A percentile compares a stretch with the other conserved stretches of the same genome.
phyloP scores from a whole-genome alignment of 139 green algal genomes.

The Yamagishiella unicocca region DNA sequence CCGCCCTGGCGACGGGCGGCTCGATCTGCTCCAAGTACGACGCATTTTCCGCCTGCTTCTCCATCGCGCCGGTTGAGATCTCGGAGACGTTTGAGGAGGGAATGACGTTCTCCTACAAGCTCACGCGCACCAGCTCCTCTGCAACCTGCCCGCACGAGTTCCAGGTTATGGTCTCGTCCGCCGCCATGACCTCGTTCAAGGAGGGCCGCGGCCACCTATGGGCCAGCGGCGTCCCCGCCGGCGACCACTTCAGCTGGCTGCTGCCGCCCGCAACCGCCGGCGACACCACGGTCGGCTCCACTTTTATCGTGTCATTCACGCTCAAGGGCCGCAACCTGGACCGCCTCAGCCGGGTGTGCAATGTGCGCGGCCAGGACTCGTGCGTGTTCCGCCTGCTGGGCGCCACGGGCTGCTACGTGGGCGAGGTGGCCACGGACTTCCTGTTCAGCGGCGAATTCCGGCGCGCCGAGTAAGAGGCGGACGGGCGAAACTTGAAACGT shows the following conservation, averaged over 20 bases:
- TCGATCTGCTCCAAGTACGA: conserved; percentile 19
- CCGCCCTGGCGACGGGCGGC: not conserved
- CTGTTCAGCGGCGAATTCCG: conserved; percentile 4
- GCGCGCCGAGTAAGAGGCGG: no score
- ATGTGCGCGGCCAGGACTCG: not conserved
- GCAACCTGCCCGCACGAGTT: conserved; percentile 33
- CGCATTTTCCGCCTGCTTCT: conserved; percentile 1
- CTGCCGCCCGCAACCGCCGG: not conserved
- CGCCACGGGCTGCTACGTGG: not conserved
- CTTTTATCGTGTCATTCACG: conserved; percentile 30
- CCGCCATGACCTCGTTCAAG: conserved; percentile 30
- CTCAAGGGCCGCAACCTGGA: conserved; percentile 16
- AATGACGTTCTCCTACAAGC: conserved; percentile 32
- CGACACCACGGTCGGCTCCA: not conserved
- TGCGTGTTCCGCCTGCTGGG: conserved; percentile 37
- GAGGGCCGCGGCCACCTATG: conserved; percentile 36
- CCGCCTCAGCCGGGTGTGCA: conserved; percentile 34
- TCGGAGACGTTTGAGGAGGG: conserved; percentile 42
- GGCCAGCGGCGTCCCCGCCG: not conserved
- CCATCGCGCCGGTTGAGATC: conserved; percentile 3
- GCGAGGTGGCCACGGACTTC: conserved; percentile 27
- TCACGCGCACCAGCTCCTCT: conserved; percentile 23
- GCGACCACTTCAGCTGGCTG: conserved; percentile 33
- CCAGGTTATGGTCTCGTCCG: conserved; percentile 24
- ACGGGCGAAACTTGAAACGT: no score